These are phyloP conservation scores for Alternaria viburni DNA, from an alignment of 2,329 filamentous ascomycete species.

Conservation along the genomic window DNA sequence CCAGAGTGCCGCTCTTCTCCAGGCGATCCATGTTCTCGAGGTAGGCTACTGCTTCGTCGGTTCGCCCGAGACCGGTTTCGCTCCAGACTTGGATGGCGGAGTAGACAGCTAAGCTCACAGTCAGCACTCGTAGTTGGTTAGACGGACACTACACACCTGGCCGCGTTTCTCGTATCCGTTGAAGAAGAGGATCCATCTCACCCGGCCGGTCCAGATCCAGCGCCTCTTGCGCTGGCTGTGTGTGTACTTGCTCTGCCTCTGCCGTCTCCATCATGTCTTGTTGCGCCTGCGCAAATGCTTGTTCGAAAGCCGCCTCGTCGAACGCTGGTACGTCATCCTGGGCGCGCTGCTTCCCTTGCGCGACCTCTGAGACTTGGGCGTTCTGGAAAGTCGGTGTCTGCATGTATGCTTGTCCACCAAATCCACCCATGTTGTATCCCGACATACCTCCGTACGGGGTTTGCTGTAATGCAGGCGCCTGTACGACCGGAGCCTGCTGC, in stretches of 20 bases:
- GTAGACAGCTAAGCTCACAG: conserved; percentile 34
- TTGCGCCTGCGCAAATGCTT: conserved; percentile 59
- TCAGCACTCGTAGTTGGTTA: conserved; percentile 19
- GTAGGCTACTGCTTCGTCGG: conserved; percentile 32
- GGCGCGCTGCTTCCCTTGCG: conserved; percentile 44
- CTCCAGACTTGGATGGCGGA: conserved; percentile 42
- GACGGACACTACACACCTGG: conserved; percentile 39
- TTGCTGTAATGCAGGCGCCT: conserved; percentile 36
- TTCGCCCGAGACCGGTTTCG: conserved; percentile 38
- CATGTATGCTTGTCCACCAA: conserved; percentile 35
- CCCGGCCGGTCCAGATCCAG: conserved; percentile 28
- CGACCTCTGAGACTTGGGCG: conserved; percentile 27
- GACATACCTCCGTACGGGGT: conserved; percentile 35
- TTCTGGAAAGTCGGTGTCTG: conserved; percentile 27
- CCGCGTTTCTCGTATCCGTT: conserved; percentile 41
- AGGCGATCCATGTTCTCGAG: conserved; percentile 34
- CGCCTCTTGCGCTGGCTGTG: conserved; percentile 20
- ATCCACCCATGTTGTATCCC: conserved; percentile 36
- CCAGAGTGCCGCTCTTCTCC: conserved; percentile 32
- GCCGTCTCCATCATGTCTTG: conserved; percentile 46
- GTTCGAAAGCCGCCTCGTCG: conserved; percentile 63
- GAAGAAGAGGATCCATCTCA: conserved; percentile 41
- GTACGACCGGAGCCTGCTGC: conserved; percentile 44
- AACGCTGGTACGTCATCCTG: conserved; percentile 51
- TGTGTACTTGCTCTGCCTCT: conserved; percentile 20